Evolutionary conservation across 1,284 basidiomycete genomes (phyloP).

Genomic region (Tilletia horrida): DNA sequence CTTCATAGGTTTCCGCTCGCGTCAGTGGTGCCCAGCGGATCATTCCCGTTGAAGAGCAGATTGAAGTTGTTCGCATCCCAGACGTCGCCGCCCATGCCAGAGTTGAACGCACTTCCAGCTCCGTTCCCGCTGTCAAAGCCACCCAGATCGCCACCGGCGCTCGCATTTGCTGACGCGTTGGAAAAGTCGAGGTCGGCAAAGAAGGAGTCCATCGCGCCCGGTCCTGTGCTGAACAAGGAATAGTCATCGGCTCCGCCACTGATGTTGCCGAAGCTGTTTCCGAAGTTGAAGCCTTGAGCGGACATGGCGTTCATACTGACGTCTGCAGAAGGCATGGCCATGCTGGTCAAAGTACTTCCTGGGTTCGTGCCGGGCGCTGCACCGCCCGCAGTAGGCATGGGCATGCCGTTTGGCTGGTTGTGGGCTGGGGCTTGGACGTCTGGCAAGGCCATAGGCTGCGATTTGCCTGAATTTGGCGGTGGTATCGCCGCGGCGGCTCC

Average conservation of each 20-base stretch:
- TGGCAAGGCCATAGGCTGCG: conserved; percentile 6
- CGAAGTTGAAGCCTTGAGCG: not conserved
- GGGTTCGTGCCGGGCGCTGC: not conserved
- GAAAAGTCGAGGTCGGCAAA: not conserved
- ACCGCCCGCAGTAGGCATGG: not conserved
- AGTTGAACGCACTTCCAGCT: not conserved
- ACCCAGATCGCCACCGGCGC: not conserved
- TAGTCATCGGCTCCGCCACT: conserved; percentile 7
- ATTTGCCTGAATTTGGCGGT: conserved; percentile 2
- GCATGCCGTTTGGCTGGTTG: not conserved
- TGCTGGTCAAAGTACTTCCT: not conserved
- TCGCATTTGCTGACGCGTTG: not conserved
- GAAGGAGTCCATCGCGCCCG: conserved; percentile 1
- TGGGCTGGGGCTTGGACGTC: not conserved
- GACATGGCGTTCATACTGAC: not conserved
- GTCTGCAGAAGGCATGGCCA: not conserved
- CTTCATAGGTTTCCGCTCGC: not conserved
- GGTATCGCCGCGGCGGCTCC: not conserved
- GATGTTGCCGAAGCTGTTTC: not conserved
- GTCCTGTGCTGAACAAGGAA: conserved; percentile 4
- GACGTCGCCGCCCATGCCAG: not conserved
- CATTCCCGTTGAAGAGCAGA: not conserved
- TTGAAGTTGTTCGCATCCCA: conserved; percentile 10
- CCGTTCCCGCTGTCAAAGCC: not conserved
- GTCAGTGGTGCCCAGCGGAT: not conserved